phyloP scores from a whole-genome alignment of 2,329 filamentous ascomycete genomes.

The Cladophialophora exuberans region DNA sequence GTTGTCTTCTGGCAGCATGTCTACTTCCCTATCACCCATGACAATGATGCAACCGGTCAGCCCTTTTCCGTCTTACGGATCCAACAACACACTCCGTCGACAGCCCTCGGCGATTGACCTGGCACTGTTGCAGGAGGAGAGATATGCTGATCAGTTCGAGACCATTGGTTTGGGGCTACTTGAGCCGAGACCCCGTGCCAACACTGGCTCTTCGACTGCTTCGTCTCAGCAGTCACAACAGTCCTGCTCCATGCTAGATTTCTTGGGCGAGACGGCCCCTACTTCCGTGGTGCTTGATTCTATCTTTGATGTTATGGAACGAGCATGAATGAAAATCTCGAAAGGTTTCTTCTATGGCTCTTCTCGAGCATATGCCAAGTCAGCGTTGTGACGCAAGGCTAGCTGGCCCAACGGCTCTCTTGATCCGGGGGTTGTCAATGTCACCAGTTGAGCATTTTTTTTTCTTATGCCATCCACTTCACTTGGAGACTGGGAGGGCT shows the following conservation, averaged over 20 bases:
- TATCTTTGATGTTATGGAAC: slow-evolving; percentile 52
- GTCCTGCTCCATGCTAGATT: slow-evolving; percentile 30
- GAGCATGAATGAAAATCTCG: no score
- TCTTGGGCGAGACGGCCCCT: slow-evolving; percentile 24
- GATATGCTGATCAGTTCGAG: slow-evolving; percentile 43
- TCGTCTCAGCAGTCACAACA: slow-evolving; percentile 13
- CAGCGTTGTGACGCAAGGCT: no score
- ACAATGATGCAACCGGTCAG: no score
- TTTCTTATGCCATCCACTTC: no score
- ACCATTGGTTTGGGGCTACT: slow-evolving; percentile 46
- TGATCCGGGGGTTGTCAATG: no score
- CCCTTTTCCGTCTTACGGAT: slow-evolving; percentile 1
- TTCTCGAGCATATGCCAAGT: no score
- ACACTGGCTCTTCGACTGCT: slow-evolving; percentile 26
- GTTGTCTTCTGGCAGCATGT: slow-evolving; percentile 1
- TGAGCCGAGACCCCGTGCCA: slow-evolving; percentile 46
- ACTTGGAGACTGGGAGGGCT: no score
- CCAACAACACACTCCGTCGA: slow-evolving; percentile 39
- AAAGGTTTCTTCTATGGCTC: no score
- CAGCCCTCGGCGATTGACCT: slow-evolving; percentile 49
- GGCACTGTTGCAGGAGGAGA: slow-evolving; percentile 46
- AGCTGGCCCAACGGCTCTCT: no score
- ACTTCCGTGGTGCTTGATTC: slow-evolving; percentile 47
- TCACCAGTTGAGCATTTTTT: no score
- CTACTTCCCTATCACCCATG: no score